These are phyloP conservation scores for Wakefieldia striispora DNA, from an alignment of 768 basidiomycete species.

Conservation along the genomic window DNA sequence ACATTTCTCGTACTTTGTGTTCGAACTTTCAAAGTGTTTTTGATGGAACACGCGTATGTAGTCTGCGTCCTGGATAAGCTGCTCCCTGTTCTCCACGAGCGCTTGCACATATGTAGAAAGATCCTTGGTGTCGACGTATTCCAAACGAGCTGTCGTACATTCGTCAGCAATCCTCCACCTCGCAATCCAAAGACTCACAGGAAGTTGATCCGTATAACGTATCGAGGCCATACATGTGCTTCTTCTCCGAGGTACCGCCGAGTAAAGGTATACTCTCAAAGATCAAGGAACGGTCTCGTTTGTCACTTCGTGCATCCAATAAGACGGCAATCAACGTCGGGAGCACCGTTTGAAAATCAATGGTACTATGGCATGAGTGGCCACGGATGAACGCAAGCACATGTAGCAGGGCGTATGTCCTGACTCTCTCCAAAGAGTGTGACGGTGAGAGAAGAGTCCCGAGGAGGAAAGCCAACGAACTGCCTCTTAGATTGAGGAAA, in stretches of 20 bases:
- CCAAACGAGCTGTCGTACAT: constrained; percentile 44
- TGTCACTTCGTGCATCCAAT: constrained; percentile 25
- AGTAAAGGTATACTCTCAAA: constrained; percentile 55
- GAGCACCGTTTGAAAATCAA: constrained; percentile 81
- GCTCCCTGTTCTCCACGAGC: constrained; percentile 49
- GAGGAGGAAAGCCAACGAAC: constrained; percentile 76
- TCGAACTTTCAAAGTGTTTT: constrained; percentile 46
- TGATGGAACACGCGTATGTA: constrained; percentile 62
- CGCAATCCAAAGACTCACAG: constrained; percentile 38
- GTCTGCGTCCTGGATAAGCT: constrained; percentile 55
- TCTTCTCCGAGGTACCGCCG: constrained; percentile 37
- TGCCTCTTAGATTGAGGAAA: constrained; percentile 67
- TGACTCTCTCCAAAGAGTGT: constrained; percentile 33
- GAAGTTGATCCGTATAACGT: constrained; percentile 63
- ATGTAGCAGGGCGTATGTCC: constrained; percentile 65
- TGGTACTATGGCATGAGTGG: constrained; percentile 48
- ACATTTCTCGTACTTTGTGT: constrained; percentile 40
- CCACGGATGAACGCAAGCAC: constrained; percentile 80
- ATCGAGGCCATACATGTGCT: constrained; percentile 69
- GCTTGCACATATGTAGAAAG: constrained; percentile 54
- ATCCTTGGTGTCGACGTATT: constrained; percentile 70
- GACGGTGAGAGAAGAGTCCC: constrained; percentile 56
- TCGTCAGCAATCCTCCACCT: constrained; percentile 7
- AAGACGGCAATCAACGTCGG: constrained; percentile 67
- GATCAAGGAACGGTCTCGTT: constrained; percentile 37